Base-by-base conservation (phyloP, 208 protist species). In the Acanthamoeba culbertsoni region DNA sequence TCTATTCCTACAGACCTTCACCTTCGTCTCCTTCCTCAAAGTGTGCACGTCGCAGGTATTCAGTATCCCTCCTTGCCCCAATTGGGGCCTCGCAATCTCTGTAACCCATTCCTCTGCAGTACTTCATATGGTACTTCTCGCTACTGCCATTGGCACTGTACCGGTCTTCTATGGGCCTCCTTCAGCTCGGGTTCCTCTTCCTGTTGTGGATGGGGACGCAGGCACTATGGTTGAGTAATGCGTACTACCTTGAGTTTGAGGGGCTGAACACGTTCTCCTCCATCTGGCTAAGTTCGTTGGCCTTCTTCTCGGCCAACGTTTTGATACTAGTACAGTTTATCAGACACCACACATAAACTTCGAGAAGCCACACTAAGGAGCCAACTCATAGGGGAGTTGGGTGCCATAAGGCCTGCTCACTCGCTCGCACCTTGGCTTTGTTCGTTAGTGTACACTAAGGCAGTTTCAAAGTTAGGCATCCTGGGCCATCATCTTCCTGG, bases 1-100 rank as follows among this genome's bases (percentile, higher is more conserved):
- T 51, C 48, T 97, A 28, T 96, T 97, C 79, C 75, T 93, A 26
- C 93, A 96, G 45, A 97, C 96, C 1, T 88, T 97, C 40, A 79
- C 91, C 26, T 98, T 98, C 57, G 97, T 98, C 28, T 91, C 96
- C 3, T 96, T 98, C 88, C 97, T 98, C 63, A 97, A 98, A 65
- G 97, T 97, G 18, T 96, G 93, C 33, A 97, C 95, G 16, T 86
- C 93, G 26, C 95, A 94, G 91, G 43, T 93, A 12, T 14, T 23
- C n/a, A n/a, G 16, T 62, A n/a, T 23, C 23, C 23, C 53, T 62
- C 53, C 16, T 62, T n/a, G 16, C 53, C 53, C 18, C 53, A 62
- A n/a, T 62, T 23, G 16, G 23, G 23, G 16, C 53, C 23, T 62
- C 23, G 16, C 53, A n/a, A 16, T 62, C 23, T 62, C 23, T 62